These are phyloP conservation scores for Globisporangium paddicum DNA, from an alignment of 352 stramenopile genomes.

Conservation along the genomic window DNA sequence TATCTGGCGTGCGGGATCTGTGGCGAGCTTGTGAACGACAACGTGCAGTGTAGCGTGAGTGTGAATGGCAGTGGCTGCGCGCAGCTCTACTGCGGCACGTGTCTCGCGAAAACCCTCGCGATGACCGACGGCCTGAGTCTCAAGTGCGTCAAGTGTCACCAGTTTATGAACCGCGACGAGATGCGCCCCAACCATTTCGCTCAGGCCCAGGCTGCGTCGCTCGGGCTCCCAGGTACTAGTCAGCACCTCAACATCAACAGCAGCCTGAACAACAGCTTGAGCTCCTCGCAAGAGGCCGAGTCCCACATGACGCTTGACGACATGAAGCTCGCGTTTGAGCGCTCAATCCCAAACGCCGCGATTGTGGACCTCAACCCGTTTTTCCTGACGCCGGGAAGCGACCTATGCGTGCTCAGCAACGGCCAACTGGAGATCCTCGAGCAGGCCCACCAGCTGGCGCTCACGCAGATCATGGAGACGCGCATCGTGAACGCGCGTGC, in stretches of 20 bases:
- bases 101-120: conserved; percentile 28
- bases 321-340: conserved; percentile 43
- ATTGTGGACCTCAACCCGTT: conserved; percentile 40
- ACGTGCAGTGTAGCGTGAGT: conserved; percentile 49
- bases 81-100: conserved; percentile 70
- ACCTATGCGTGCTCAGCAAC: conserved; percentile 57
- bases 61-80: conserved; percentile 28
- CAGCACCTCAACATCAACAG: not conserved
- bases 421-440: conserved; percentile 74
- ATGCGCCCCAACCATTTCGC: conserved; percentile 67
- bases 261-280: not conserved
- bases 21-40: conserved; percentile 70
- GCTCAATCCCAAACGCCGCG: conserved; percentile 26
- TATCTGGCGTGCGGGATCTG: conserved; percentile 69
- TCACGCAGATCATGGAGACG: conserved; percentile 58
- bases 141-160: conserved; percentile 54
- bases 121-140: conserved; percentile 20
- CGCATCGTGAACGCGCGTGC: conserved; percentile 48
- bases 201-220: conserved; percentile 47
- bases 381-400: conserved; percentile 41
- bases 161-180: conserved; percentile 26
- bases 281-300: not conserved
- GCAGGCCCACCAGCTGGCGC: conserved; percentile 46
- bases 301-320: conserved; percentile 27
- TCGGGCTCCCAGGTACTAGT: conserved; percentile 32